Conservation (phyloP, 257 asterid species). For the Scutellaria minor region DNA sequence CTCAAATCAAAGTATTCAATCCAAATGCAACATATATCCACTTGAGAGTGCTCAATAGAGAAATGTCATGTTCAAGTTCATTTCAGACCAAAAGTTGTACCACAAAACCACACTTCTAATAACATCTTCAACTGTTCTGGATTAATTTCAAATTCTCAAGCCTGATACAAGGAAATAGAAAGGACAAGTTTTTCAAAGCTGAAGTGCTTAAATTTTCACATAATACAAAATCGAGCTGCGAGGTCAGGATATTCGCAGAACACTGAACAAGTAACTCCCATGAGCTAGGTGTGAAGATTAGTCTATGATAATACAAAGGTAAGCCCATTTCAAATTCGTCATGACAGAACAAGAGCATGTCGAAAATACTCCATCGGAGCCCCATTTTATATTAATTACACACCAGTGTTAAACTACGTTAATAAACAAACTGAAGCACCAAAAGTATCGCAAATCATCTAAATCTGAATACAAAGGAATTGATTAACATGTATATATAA, state of each 20-base stretch:
- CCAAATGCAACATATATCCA: background rate
- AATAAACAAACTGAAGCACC: slow-evolving; percentile 24
- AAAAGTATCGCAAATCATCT: background rate
- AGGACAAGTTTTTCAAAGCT: too few relatives aligned
- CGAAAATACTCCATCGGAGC: slow-evolving; percentile 2
- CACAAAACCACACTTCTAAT: background rate
- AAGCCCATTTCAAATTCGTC: slow-evolving; percentile 4
- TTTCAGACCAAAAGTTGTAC: background rate
- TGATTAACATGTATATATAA: background rate
- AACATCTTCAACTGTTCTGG: background rate
- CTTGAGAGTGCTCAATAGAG: background rate
- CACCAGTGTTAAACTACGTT: background rate
- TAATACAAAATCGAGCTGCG: slow-evolving; percentile 1
- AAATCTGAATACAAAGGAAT: slow-evolving; percentile 6
- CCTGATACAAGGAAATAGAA: background rate
- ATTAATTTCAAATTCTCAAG: slow-evolving; percentile 3
- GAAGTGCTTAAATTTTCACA: background rate
- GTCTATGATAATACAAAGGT: background rate
- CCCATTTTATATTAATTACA: background rate
- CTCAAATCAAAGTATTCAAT: background rate
- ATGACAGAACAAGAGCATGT: slow-evolving; percentile 1
- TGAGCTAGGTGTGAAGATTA: slow-evolving; percentile 5
- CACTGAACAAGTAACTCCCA: slow-evolving; percentile 4
- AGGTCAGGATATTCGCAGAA: slow-evolving; percentile 7
- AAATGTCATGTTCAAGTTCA: slow-evolving; percentile 1